Base-by-base conservation (phyloP, 768 basidiomycete genomes). In the Lactarius hatsudake region DNA sequence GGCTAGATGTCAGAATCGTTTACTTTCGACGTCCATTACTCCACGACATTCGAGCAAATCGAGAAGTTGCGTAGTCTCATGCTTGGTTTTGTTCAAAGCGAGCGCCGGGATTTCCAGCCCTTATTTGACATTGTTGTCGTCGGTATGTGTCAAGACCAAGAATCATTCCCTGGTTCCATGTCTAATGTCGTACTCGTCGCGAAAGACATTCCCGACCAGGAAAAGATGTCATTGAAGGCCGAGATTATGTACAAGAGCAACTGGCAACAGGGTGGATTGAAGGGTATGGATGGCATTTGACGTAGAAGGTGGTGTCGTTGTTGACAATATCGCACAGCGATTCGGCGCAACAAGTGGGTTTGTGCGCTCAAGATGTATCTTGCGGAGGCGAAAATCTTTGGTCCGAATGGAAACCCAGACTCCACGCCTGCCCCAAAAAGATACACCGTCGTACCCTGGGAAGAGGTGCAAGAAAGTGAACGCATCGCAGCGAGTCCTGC, bases 211-310 rank as follows among this genome's bases (percentile, higher is more conserved):
- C 89, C 91, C 26, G 90, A 84, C 7, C 94, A 96, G 74, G 82
- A 82, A 65, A 93, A 88, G 76, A 85, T 95, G 83, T 83, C 83
- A 0, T 81, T 94, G 26, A 83, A 83, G 65, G 89, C 89, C 51
- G 87, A 90, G 74, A 95, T 96, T 79, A 92, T 88, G 78, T 95
- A 93, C 81, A 94, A 93, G 80, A 87, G 87, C 71, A 95, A 94
- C 74, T 87, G 86, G 78, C 93, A 95, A 74, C 88, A 90, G 71
- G 87, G 86, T 23, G 86, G 87, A 2, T 78, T 91, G 10, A 90
- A 87, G 82, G 80, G 87, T 87, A 71, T 18, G 55, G 17, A n/a
- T 34, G 26, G 51, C 32, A 42, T 54, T 69, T 23, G 40, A 36
- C 64, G 43, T 57, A 28, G n/a, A 38, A 38, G 23, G 26, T 26